Evolutionary conservation across 1,284 basidiomycete genomes (phyloP).

Genomic region (Termitomyces sp.): DNA sequence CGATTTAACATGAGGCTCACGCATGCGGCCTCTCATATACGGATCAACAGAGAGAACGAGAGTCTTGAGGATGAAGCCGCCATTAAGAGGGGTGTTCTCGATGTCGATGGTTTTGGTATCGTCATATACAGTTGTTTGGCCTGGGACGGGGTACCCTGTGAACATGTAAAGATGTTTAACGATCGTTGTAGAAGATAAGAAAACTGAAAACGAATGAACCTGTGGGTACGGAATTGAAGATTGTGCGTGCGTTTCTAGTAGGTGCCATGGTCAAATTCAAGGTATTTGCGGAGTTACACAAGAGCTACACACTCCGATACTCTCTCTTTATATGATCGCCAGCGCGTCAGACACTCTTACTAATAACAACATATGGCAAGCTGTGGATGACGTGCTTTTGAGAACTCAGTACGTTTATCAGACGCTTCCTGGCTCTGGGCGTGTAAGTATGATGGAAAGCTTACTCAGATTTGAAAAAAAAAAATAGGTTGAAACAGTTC

Average conservation of each 20-base stretch:
- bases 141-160: constrained; percentile 44
- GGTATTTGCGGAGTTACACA: no score
- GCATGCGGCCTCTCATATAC: constrained; percentile 26
- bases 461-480: no score
- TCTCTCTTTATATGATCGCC: no score
- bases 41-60: constrained; percentile 18
- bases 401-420: no score
- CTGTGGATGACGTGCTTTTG: no score
- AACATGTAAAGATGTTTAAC: not conserved
- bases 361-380: no score
- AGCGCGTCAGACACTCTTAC: no score
- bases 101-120: constrained; percentile 44
- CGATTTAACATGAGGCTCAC: constrained; percentile 7
- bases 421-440: no score
- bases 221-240: constrained; percentile 2
- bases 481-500: no score
- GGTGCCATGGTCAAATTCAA: not conserved
- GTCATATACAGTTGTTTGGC: constrained; percentile 46
- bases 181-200: no score
- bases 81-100: constrained; percentile 43
- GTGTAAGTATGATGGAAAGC: no score
- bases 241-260: not conserved
- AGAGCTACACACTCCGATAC: no score
- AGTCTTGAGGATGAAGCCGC: constrained; percentile 35
- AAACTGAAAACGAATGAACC: not conserved